Evolutionary conservation across 768 basidiomycete species (phyloP).

Genomic region (Leccinum truebloodii): DNA sequence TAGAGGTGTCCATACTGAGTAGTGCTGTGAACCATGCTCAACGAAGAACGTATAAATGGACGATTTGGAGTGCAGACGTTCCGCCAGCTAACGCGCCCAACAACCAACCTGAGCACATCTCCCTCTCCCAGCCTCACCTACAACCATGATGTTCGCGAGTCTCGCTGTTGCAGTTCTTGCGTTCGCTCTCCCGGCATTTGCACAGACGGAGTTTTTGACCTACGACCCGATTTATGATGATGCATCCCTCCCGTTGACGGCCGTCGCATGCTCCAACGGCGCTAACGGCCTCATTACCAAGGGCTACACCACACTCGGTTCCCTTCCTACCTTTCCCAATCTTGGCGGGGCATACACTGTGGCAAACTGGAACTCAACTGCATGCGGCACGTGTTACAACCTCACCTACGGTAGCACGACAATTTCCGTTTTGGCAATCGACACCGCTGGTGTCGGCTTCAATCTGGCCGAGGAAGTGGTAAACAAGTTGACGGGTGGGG

Average conservation of each 20-base stretch:
- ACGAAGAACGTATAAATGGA: constrained; percentile 18
- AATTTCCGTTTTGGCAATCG: background rate
- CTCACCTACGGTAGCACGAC: constrained; percentile 27
- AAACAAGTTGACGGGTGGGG: background rate
- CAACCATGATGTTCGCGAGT: constrained; percentile 28
- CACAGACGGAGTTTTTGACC: constrained; percentile 19
- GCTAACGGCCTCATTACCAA: constrained; percentile 29
- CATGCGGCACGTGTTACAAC: constrained; percentile 26
- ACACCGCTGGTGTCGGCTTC: background rate
- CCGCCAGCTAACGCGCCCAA: background rate
- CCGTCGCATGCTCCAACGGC: constrained; percentile 37
- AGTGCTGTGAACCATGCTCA: background rate
- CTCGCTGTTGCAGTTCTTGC: constrained; percentile 12
- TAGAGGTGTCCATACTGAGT: background rate
- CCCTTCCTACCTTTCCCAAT: background rate
- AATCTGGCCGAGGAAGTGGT: background rate
- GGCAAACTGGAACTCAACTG: background rate
- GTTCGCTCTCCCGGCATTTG: constrained; percentile 19
- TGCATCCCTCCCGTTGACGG: constrained; percentile 12
- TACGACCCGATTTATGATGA: constrained; percentile 36
- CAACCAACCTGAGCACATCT: background rate
- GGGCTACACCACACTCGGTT: constrained; percentile 35
- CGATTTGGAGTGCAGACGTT: background rate
- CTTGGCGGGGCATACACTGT: background rate
- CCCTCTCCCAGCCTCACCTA: background rate